Evolutionary conservation across 805 yeast genomes (phyloP).

Genomic region (Starmerella cellae): DNA sequence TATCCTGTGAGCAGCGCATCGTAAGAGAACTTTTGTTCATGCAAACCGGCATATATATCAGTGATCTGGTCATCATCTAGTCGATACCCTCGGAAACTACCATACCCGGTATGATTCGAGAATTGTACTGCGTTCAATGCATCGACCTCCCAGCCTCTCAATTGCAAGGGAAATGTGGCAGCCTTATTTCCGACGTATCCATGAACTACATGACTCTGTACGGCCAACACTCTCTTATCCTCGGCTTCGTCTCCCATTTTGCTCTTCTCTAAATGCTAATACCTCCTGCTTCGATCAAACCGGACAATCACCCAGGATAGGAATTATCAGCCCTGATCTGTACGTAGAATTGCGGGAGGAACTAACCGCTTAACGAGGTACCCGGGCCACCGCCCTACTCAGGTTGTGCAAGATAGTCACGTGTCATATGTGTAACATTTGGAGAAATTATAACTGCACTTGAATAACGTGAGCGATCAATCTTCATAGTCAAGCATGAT

Average conservation of each 20-base stretch:
- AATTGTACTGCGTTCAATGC: constrained; percentile 75
- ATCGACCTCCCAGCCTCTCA: constrained; percentile 86
- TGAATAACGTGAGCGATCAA: too few relatives aligned
- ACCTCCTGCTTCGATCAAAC: too few relatives aligned
- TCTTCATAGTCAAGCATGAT: too few relatives aligned
- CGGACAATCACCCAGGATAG: too few relatives aligned
- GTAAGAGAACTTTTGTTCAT: constrained; percentile 38
- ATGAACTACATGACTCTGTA: constrained; percentile 87
- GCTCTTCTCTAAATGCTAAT: too few relatives aligned
- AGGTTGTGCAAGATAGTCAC: too few relatives aligned
- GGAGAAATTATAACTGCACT: too few relatives aligned
- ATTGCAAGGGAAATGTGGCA: constrained; percentile 77
- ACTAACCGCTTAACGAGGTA: too few relatives aligned
- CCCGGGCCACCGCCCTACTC: too few relatives aligned
- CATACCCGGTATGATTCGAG: constrained; percentile 89
- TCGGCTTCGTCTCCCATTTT: background rate
- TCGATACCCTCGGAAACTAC: constrained; percentile 46
- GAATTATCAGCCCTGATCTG: too few relatives aligned
- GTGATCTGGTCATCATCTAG: constrained; percentile 35
- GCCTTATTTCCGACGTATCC: constrained; percentile 93
- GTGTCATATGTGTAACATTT: too few relatives aligned
- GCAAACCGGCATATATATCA: constrained; percentile 44
- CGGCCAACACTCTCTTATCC: constrained; percentile 32
- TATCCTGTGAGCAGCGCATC: constrained; percentile 71
- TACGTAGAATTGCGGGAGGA: too few relatives aligned